phyloP scores from a whole-genome alignment of 768 basidiomycete genomes.

The Mycena sanguinolenta region DNA sequence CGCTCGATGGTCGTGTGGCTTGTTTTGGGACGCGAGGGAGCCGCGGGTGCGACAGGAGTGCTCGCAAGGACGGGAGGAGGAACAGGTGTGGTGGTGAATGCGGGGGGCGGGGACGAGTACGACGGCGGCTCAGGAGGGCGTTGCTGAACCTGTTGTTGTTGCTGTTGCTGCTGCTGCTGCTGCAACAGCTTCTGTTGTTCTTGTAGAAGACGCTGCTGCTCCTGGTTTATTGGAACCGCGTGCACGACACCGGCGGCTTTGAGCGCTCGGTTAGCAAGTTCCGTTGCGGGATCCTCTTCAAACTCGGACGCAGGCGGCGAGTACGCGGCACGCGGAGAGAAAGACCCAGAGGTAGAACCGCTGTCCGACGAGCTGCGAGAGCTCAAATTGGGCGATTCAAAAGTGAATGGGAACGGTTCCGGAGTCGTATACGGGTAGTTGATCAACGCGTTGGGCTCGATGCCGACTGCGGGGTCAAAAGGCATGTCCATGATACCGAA shows the following conservation, averaged over 20 bases:
- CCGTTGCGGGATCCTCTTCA: slow-evolving; percentile 51
- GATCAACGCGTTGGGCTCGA: slow-evolving; percentile 71
- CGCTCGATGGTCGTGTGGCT: slow-evolving; percentile 92
- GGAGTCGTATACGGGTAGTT: slow-evolving; percentile 49
- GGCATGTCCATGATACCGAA: slow-evolving; percentile 74
- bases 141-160: slow-evolving; percentile 23
- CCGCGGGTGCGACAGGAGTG: slow-evolving; percentile 24
- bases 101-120: slow-evolving; percentile 43
- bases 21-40: slow-evolving; percentile 75
- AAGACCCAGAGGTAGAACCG: slow-evolving; percentile 33
- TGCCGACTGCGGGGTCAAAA: slow-evolving; percentile 67
- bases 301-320: slow-evolving; percentile 32
- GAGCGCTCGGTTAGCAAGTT: slow-evolving; percentile 63
- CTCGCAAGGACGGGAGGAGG: slow-evolving; percentile 24
- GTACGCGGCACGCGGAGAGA: slow-evolving; percentile 33
- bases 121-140: background rate
- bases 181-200: no score
- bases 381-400: slow-evolving; percentile 44
- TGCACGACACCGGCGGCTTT: slow-evolving; percentile 71
- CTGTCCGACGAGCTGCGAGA: slow-evolving; percentile 38
- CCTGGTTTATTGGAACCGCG: slow-evolving; percentile 58
- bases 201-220: slow-evolving; percentile 37
- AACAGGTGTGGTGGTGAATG: slow-evolving; percentile 37
- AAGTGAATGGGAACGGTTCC: slow-evolving; percentile 41
- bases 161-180: no score